phyloP scores from a whole-genome alignment of 2,329 filamentous ascomycete genomes.

The Xylariales sp. region DNA sequence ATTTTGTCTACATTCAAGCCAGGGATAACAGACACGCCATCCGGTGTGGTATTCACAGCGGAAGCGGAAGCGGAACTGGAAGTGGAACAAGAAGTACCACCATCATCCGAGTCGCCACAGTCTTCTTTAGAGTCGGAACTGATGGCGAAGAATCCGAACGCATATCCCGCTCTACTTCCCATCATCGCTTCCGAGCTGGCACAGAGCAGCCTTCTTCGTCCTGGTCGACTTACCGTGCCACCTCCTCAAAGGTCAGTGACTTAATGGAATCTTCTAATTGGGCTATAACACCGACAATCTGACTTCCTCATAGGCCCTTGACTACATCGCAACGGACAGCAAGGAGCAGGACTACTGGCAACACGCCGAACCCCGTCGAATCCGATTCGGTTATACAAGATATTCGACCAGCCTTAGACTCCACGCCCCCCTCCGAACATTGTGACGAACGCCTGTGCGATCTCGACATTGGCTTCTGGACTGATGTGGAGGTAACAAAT shows the following conservation, averaged over 20 bases:
- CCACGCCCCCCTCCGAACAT: neutral
- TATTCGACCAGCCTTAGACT: neutral
- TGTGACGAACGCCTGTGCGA: slow-evolving; percentile 25
- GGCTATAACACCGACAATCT: no score
- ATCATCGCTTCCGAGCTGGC: neutral
- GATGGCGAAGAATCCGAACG: neutral
- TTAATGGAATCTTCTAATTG: no score
- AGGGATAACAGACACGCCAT: neutral
- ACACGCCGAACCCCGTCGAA: neutral
- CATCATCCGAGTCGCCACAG: neutral
- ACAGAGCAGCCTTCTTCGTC: neutral
- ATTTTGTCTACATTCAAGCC: neutral
- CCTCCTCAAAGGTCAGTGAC: neutral
- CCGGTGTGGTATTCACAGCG: neutral
- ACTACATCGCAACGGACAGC: no score
- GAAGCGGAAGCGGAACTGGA: no score
- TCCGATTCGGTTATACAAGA: neutral
- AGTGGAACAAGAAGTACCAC: neutral
- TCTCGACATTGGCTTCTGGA: slow-evolving; percentile 30
- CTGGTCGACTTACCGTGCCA: neutral
- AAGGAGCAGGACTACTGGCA: no score
- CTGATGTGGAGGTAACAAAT: slow-evolving; percentile 24
- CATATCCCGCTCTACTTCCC: neutral
- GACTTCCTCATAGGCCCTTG: no score
- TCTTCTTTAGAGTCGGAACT: neutral